phyloP scores from a whole-genome alignment of 148 eudicot genomes.

The Suaeda aralocaspica region DNA sequence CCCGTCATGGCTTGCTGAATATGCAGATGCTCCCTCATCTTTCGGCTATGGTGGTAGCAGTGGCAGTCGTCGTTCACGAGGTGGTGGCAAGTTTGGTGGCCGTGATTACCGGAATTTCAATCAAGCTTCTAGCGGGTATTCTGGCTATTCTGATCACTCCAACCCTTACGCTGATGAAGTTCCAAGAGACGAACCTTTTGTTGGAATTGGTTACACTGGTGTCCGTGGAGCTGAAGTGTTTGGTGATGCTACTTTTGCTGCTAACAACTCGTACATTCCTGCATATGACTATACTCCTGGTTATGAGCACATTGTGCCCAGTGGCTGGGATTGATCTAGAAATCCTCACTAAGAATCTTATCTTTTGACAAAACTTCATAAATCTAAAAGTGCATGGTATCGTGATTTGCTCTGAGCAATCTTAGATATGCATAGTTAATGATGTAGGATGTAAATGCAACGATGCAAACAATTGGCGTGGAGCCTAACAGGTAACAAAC shows the following conservation, averaged over 20 bases:
- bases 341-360: neutral
- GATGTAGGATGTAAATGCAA: slow-evolving; percentile 7
- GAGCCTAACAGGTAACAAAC: neutral
- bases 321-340: slow-evolving; percentile 50
- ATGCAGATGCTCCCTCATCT: slow-evolving; percentile 36
- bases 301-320: slow-evolving; percentile 41
- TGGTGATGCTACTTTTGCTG: slow-evolving; percentile 6
- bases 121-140: neutral
- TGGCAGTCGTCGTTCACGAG: slow-evolving; percentile 33
- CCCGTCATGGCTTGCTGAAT: slow-evolving; percentile 56
- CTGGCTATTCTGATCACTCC: slow-evolving; percentile 22
- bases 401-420: too few relatives aligned
- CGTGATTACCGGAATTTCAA: slow-evolving; percentile 41
- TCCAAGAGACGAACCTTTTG: slow-evolving; percentile 14
- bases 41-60: slow-evolving; percentile 30
- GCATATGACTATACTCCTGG: slow-evolving; percentile 29
- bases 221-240: slow-evolving; percentile 12
- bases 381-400: neutral
- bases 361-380: too few relatives aligned
- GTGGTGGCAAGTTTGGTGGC: slow-evolving; percentile 54
- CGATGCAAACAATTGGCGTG: neutral
- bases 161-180: slow-evolving; percentile 28
- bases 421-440: neutral
- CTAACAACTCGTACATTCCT: slow-evolving; percentile 10
- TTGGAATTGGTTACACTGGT: neutral